Conservation (phyloP, 192 early-diverging fungal species). For the Paraglomus occultum region DNA sequence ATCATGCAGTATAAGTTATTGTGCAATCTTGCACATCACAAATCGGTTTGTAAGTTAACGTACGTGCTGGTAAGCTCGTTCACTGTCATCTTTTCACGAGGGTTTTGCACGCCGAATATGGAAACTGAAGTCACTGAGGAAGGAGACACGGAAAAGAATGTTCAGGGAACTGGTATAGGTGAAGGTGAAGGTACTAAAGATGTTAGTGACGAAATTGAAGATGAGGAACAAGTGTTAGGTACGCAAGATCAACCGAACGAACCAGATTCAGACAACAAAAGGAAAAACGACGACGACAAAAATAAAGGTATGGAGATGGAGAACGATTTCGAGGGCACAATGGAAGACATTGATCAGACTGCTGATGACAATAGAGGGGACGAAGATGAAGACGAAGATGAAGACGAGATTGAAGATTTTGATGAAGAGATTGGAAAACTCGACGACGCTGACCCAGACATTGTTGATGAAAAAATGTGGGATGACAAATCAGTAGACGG, state of each 20-base stretch:
- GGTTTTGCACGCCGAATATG: constrained; percentile 81
- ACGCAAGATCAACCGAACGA: constrained; percentile 71
- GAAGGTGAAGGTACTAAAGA: constrained; percentile 94
- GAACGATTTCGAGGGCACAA: constrained; percentile 88
- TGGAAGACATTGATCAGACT: constrained; percentile 80
- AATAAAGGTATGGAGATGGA: constrained; percentile 96
- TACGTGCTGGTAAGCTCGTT: constrained; percentile 73
- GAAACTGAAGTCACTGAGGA: constrained; percentile 61
- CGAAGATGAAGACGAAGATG: constrained; percentile 64
- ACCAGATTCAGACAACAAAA: constrained; percentile 45
- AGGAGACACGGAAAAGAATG: constrained; percentile 53
- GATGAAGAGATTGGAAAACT: constrained; percentile 94
- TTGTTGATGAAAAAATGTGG: constrained; percentile 98
- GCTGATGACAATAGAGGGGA: constrained; percentile 59
- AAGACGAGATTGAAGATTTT: constrained; percentile 69
- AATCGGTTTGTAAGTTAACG: constrained; percentile 66
- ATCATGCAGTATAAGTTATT: constrained; percentile 57
- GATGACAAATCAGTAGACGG: constrained; percentile 71
- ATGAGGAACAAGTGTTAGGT: constrained; percentile 94
- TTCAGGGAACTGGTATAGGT: constrained; percentile 82
- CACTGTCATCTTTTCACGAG: constrained; percentile 70
- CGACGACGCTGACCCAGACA: constrained; percentile 80
- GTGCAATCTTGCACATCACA: constrained; percentile 61
- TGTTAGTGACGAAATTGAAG: constrained; percentile 96
- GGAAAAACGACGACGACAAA: constrained; percentile 70